Evolutionary conservation across 257 asterid species (phyloP), one percentile per base, ranked within the genome.

Genomic region (Voacanga thouarsii): DNA sequence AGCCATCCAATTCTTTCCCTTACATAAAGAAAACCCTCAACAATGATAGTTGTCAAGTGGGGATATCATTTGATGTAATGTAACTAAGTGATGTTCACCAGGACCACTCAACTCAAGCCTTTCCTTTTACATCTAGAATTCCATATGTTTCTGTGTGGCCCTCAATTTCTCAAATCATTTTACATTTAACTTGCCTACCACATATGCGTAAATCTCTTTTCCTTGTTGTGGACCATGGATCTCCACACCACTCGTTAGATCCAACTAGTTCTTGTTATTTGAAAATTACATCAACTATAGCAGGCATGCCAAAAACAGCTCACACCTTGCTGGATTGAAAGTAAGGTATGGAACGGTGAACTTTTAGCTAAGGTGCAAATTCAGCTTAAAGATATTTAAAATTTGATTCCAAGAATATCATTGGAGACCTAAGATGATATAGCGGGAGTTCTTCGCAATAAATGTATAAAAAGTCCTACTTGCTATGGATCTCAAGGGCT

Each of bases 201-300:
- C 60, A n/a, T 24, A n/a, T 50, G 12, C 6, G 5, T 51, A 24
- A 12, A 26, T 3, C 16, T 71, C 44, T 21, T n/a, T 70, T 70
- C 74, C 57, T 26, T 60, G 37, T 60, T 60, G 26, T 47, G 61
- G 60, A 26, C 43, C 75, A 14, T 19, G 73, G 7, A 39, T 49
- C n/a, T 71, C 59, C 60, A 71, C 43, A 24, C 61, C 61, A 15
- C 75, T 71, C 7, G 7, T 71, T 70, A 70, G 63, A 70, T 45
- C 15, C 41, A 45, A 8, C 26, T n/a, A 69, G 28, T 4, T 69
- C 30, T 23, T n/a, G 59, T 45, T 3, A 24, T 70, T 70, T 30
- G 18, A 45, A 59, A 70, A 70, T 70, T 53, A 45, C 37, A 45
- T 70, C 59, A 11, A 11, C 12, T 69, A n/a, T 39, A 44, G 50